Base-by-base conservation (phyloP, 2,329 filamentous ascomycete species). In the Blastomyces percursus region DNA sequence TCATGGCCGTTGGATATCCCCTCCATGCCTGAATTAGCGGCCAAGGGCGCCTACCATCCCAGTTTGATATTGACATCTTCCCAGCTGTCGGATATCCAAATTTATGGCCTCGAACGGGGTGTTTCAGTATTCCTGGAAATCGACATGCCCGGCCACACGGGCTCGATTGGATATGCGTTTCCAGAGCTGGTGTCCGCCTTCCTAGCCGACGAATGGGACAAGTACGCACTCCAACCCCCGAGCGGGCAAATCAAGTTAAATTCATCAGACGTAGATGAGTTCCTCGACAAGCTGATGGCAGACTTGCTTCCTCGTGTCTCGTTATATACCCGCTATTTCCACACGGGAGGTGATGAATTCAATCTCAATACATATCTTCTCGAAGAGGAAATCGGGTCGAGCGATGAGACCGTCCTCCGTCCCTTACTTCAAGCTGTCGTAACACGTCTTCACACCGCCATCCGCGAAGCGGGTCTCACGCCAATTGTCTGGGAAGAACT, bases 401-500 rank as follows among this genome's bases (percentile, higher is more conserved):
- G 88, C 71, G 78, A 85, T 61, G 77, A 80, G 0, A 74, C 78
- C 0, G 81, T 93, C 16, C 78, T 96, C 46, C 81, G 84, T 70
- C 89, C 91, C 1, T 80, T 94, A 27, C 81, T 96, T 72, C 90
- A 96, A 72, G 84, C 81, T 63, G 91, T 95, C 71, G 78, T 95
- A 66, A 83, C 89, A 72, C 81, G 82, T 8, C 42, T 86, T 69
- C 88, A 92, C 73, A 79, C 75, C 38, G 83, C 86, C 55, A 79
- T 94, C 50, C 79, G 84, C 55, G 76, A 81, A 52, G 79, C 82
- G 6, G 87, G 87, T 4, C 76, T 96, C 60, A 83, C 81, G 5
- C 90, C 91, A 0, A 78, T 96, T 27, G 89, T 92, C 0, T 96
- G 91, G 91, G 90, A 96, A 73, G 91, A 96, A 74, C 91, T 94